Evolutionary conservation across 1,139 yeast species (phyloP), one percentile per base, ranked within the genome.

Genomic region (Taiozyma onychis): DNA sequence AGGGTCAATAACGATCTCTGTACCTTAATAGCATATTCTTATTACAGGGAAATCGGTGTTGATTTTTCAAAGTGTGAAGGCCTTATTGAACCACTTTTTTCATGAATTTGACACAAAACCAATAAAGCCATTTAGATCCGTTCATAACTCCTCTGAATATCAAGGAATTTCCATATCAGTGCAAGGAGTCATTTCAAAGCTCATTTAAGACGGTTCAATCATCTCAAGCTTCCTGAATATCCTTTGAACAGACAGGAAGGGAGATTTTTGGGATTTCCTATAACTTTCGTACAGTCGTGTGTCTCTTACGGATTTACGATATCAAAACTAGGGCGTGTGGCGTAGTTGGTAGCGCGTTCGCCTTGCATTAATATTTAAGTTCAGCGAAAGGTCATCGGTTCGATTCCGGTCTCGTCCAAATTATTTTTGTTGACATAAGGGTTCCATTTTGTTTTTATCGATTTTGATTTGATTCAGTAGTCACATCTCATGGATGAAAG

Each of bases 281-380:
- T 24, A 24, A 5, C 26, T 5, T 24, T 6, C 7, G 6, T 24
- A 24, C 7, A 6, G 26, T 6, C 7, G 26, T 24, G 26, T 24
- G 5, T 24, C 18, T 18, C 24, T 18, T 37, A 8, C 21, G 14
- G 13, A 11, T 9, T 1, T 7, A 4, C n/a, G 30, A 18, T 14
- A 6, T 39, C 24, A 4, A 41, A 14, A 28, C 39, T 30, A 16
- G 60, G 60, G 60, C 60, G 57, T 53, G 55, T 57, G 53, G 60
- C 60, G 60, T 56, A 57, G 60, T 57, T 57, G 60, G 60, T 57
- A 57, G 60, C 60, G 58, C 60, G 60, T 49, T 54, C 52, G 58
- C 59, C 58, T 57, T 57, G 60, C 60, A 57, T 37, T 37, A 37
- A 9, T 6, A 37, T 4, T 9, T 37, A 18, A 37, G 24, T 24